Evolutionary conservation across 768 basidiomycete genomes (phyloP).

Genomic region (Pisolithus sp.): DNA sequence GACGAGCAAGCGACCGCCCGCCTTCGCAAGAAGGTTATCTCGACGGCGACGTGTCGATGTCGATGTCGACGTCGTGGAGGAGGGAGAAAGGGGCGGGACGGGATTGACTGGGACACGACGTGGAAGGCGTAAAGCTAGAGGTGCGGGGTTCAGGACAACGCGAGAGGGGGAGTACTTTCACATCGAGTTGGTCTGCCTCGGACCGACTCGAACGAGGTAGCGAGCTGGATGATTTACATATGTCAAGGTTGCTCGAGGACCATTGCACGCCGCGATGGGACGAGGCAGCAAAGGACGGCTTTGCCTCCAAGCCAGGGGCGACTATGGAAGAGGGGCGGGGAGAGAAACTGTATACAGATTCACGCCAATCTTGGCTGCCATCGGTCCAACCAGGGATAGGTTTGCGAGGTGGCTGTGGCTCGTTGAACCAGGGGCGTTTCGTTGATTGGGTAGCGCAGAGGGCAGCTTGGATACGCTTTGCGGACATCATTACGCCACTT

Average conservation of each 20-base stretch:
- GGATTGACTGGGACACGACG: slow-evolving; percentile 32
- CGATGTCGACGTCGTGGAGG: slow-evolving; percentile 28
- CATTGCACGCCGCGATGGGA: slow-evolving; percentile 48
- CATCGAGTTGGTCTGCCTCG: slow-evolving; percentile 42
- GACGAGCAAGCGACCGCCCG: slow-evolving; percentile 56
- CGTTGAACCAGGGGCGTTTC: slow-evolving; percentile 31
- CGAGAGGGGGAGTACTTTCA: slow-evolving; percentile 50
- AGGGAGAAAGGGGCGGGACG: slow-evolving; percentile 30
- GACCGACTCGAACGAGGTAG: slow-evolving; percentile 27
- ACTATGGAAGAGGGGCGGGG: slow-evolving; percentile 33
- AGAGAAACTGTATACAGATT: slow-evolving; percentile 50
- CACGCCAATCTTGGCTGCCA: slow-evolving; percentile 61
- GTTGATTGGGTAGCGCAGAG: slow-evolving; percentile 35
- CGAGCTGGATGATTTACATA: slow-evolving; percentile 20
- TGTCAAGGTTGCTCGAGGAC: slow-evolving; percentile 30
- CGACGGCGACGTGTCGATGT: slow-evolving; percentile 32
- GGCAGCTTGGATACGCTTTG: slow-evolving; percentile 44
- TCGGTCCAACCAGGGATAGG: slow-evolving; percentile 66
- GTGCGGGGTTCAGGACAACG: slow-evolving; percentile 48
- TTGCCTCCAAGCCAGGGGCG: slow-evolving; percentile 21
- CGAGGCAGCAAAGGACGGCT: slow-evolving; percentile 43
- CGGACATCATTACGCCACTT: slow-evolving; percentile 67
- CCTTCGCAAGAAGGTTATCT: slow-evolving; percentile 51
- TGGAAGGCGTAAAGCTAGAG: slow-evolving; percentile 30
- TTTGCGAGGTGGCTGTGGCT: slow-evolving; percentile 31